Base-by-base conservation (phyloP, 345 rosid genomes). In the Psidium friedrichsthalianum region DNA sequence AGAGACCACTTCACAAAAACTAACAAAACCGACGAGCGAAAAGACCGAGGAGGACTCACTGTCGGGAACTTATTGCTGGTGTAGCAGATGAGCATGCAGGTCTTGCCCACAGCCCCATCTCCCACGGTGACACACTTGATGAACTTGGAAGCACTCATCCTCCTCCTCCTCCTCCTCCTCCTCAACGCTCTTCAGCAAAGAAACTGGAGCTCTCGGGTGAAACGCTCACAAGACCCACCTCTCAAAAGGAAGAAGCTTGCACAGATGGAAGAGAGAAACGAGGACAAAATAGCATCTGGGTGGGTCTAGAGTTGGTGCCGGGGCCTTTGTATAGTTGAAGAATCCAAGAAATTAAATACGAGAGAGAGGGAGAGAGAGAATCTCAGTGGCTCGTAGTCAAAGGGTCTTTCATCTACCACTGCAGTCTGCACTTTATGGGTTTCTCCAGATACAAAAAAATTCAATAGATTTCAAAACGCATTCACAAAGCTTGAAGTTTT, bases 81-180 rank as follows among this genome's bases (percentile, higher is more conserved):
- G 89, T 95, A 97, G 87, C 99, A 96, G 89, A 97, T 96, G 85
- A 97, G 99, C 99, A 96, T 97, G 91, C 98, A 97, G n/a, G 99
- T 97, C 91, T 97, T 97, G 58, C 99, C 99, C 42, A 97, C 99
- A 90, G 98, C 99, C 88, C 99, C 99, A 89, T 97, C 99, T 87
- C 99, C 99, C 84, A 97, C 99, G 2, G 99, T 96, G 83, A 97
- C 99, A 88, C 99, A 97, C 91, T 97, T 97, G 56, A 97, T 96
- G 94, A 97, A 97, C 96, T 93, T 97, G 2, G 98, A 95, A 90
- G 94, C 99, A 84, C 95, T 97, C 99, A 96, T 96, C 85, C 82
- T 91, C 89, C 87, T 80, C 36, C 51, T 83, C 24, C 16, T 25
- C 56, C 51, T 84, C 57, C 83, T 54, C 83, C 87, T 51, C 47